A percentile compares a stretch with the other conserved stretches of the same genome.
phyloP scores from a whole-genome alignment of 192 early-diverging fungal species.

The Linnemannia exigua region DNA sequence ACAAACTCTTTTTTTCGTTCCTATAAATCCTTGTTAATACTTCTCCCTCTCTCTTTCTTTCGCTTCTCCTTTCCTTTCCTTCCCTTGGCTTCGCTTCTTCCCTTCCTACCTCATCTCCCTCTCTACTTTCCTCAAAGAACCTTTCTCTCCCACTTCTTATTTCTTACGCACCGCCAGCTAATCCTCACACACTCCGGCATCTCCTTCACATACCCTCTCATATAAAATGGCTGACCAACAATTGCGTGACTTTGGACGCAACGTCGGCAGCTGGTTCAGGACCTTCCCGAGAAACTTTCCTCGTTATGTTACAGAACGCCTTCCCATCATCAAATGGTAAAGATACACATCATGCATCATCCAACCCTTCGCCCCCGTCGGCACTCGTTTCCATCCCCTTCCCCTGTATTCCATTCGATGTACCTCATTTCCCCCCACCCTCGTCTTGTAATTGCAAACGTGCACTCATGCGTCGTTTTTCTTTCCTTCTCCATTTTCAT shows the following conservation, averaged over 20 bases:
- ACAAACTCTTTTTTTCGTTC: background rate
- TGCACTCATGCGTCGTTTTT: background rate
- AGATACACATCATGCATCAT: background rate
- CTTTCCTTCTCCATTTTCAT: background rate
- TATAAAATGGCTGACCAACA: conserved; percentile 48
- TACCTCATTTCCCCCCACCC: background rate
- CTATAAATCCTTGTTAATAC: background rate
- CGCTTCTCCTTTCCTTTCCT: conserved; percentile 5
- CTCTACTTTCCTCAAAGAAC: background rate
- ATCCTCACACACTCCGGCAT: background rate
- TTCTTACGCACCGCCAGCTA: too few relatives aligned
- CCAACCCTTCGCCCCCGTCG: background rate
- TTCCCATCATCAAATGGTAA: conserved; percentile 58
- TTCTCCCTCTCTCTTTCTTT: background rate
- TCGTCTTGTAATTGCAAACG: too few relatives aligned
- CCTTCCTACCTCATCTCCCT: background rate
- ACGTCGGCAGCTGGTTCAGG: conserved; percentile 36
- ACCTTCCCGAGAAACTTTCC: conserved; percentile 37
- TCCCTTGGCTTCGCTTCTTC: background rate
- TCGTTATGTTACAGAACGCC: conserved; percentile 29
- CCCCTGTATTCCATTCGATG: background rate
- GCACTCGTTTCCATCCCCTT: background rate
- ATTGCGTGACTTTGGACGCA: conserved; percentile 36
- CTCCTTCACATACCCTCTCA: too few relatives aligned
- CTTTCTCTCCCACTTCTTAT: background rate